Evolutionary conservation across 306 rosid genomes (phyloP).

Genomic region (Abrus pulchellus): DNA sequence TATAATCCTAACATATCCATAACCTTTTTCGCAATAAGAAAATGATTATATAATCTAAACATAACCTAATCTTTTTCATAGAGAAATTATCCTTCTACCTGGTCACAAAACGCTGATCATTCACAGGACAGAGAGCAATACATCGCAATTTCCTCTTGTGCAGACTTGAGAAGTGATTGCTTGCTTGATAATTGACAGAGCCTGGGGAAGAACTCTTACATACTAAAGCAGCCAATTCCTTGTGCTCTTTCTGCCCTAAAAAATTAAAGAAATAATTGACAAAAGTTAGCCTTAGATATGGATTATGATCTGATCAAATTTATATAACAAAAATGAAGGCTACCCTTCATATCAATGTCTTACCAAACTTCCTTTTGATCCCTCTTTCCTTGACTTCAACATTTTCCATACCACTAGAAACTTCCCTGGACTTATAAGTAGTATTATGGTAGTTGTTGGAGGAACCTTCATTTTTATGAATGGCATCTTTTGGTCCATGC

Average conservation of each 20-base stretch:
- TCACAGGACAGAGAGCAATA: constrained; percentile 72
- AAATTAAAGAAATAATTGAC: constrained; percentile 14
- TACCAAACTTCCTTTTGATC: constrained; percentile 76
- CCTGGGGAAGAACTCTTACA: constrained; percentile 58
- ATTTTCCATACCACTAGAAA: constrained; percentile 56
- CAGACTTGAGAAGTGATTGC: constrained; percentile 64
- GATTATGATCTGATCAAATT: neutral
- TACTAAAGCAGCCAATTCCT: constrained; percentile 62
- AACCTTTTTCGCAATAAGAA: neutral
- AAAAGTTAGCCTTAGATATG: neutral
- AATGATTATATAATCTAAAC: neutral
- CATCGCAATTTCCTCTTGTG: constrained; percentile 75
- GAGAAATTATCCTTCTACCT: constrained; percentile 59
- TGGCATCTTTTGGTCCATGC: constrained; percentile 55
- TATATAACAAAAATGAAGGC: neutral
- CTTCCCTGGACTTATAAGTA: constrained; percentile 51
- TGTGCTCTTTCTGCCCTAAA: constrained; percentile 69
- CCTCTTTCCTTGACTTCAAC: constrained; percentile 57
- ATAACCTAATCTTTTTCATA: neutral
- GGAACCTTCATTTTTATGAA: constrained; percentile 46
- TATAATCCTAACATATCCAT: neutral
- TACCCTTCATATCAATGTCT: constrained; percentile 42
- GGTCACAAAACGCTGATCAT: constrained; percentile 80
- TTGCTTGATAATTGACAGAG: constrained; percentile 47
- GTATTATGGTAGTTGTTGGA: constrained; percentile 47